These are phyloP conservation scores for Striga asiatica DNA, from an alignment of 257 asterid genomes.

Conservation along the genomic window DNA sequence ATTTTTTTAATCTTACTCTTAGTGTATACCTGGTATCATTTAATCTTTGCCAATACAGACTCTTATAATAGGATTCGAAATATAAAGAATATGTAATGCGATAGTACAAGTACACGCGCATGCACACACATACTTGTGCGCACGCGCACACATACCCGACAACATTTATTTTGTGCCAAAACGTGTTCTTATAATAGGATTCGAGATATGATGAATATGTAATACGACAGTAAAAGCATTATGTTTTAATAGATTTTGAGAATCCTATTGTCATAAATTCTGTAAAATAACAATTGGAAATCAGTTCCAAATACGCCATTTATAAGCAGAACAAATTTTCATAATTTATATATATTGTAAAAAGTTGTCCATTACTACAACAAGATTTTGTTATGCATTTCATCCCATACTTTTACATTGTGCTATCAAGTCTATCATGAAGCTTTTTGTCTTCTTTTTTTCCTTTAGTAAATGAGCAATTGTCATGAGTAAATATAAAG, in stretches of 20 bases:
- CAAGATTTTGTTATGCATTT: not conserved
- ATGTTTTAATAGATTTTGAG: not conserved
- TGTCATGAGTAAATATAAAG: not conserved
- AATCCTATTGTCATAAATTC: not conserved
- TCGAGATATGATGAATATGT: not conserved
- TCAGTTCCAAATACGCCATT: not conserved
- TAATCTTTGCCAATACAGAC: no score
- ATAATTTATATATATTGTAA: not conserved
- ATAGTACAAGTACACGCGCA: no score
- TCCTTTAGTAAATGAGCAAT: not conserved
- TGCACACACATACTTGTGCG: no score
- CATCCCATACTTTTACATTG: not conserved
- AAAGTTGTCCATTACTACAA: not conserved
- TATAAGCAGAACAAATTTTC: not conserved
- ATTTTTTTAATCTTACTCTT: no score
- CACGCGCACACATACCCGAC: no score
- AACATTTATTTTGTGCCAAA: no score
- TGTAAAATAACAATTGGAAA: no score
- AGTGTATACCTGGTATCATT: no score
- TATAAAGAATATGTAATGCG: no score
- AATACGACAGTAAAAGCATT: not conserved
- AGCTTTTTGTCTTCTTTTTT: not conserved
- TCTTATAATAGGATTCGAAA: no score
- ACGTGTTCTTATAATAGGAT: not conserved
- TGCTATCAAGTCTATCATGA: not conserved